These are phyloP conservation scores for Apophysomyces sp. DNA, from an alignment of 371 early-diverging fungal genomes.

Conservation along the genomic window DNA sequence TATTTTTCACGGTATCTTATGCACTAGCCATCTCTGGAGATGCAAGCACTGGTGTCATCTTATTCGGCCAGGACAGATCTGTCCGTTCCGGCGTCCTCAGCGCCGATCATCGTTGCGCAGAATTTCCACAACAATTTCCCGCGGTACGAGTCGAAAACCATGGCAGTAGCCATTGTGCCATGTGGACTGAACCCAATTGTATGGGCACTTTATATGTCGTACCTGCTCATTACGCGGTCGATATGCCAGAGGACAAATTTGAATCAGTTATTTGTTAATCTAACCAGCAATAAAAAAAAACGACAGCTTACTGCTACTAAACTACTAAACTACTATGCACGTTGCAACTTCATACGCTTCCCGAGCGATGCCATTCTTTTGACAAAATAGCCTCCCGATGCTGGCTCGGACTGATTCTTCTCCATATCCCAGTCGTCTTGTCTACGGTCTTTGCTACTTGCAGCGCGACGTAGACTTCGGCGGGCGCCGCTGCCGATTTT, in stretches of 20 bases:
- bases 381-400: conserved; percentile 24
- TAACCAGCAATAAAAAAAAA: neutral
- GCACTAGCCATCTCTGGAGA: conserved; percentile 19
- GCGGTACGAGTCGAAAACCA: conserved; percentile 28
- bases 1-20: neutral
- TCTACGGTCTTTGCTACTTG: conserved; percentile 17
- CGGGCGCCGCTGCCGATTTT: conserved; percentile 32
- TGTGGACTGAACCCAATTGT: conserved; percentile 37
- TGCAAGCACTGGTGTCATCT: conserved; percentile 27
- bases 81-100: conserved; percentile 32
- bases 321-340: conserved; percentile 3
- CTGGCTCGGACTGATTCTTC: neutral
- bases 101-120: conserved; percentile 29
- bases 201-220: conserved; percentile 33
- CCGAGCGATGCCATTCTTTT: conserved; percentile 38
- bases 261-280: conserved; percentile 34
- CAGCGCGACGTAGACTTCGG: conserved; percentile 1
- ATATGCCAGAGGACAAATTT: conserved; percentile 22
- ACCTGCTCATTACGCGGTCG: conserved; percentile 40
- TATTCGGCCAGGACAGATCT: conserved; percentile 20
- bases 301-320: neutral
- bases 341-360: conserved; percentile 24
- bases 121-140: conserved; percentile 29
- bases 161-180: conserved; percentile 34
- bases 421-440: conserved; percentile 7